These are phyloP conservation scores for Capsicum baccatum DNA, from an alignment of 257 asterid genomes.

Conservation along the genomic window DNA sequence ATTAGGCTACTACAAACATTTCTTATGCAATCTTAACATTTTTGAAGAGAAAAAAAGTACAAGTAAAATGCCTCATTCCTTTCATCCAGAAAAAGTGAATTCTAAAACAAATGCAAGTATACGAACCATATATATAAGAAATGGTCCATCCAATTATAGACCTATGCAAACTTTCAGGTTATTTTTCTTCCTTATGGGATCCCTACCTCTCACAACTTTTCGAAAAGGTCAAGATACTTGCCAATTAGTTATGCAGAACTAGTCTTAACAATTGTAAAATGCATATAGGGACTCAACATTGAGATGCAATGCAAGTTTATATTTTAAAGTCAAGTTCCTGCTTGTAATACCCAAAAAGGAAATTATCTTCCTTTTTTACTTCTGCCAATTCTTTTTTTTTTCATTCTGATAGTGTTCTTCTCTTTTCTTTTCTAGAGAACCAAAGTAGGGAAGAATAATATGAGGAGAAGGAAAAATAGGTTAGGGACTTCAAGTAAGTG, in stretches of 20 bases:
- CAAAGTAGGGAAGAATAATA: not conserved
- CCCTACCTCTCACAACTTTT: not conserved
- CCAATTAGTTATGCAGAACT: no score
- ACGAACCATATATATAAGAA: conserved; percentile 1
- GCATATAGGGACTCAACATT: no score
- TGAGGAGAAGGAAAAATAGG: not conserved
- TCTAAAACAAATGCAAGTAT: conserved; percentile 5
- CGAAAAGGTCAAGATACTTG: not conserved
- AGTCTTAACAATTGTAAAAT: no score
- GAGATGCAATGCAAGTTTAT: no score
- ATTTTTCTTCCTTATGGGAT: not conserved
- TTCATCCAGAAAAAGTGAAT: not conserved
- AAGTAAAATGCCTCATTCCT: not conserved
- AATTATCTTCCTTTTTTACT: not conserved
- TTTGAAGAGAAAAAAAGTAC: conserved; percentile 1
- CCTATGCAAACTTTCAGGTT: not conserved
- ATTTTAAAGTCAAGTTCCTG: not conserved
- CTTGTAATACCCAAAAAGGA: conserved; percentile 3
- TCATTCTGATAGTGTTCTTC: conserved; percentile 17
- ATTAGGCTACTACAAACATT: conserved; percentile 9
- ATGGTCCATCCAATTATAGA: not conserved
- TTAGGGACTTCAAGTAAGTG: not conserved
- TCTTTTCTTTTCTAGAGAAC: conserved; percentile 22
- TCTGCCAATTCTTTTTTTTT: not conserved
- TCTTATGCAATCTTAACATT: conserved; percentile 7